Evolutionary conservation across 768 basidiomycete genomes (phyloP).

Genomic region (Chlorophyllum brunneum): DNA sequence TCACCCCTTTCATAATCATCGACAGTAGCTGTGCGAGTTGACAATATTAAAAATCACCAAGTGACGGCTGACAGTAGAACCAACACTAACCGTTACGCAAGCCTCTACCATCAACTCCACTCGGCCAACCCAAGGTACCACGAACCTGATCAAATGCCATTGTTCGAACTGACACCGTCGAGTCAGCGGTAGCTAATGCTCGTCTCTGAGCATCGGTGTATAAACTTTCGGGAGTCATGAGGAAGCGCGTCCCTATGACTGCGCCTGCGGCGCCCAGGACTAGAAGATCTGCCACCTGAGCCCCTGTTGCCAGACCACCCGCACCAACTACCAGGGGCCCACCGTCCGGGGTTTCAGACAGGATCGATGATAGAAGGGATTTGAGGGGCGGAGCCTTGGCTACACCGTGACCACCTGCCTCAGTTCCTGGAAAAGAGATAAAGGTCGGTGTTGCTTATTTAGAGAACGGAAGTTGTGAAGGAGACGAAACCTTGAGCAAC

Average conservation of each 20-base stretch:
- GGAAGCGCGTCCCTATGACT: constrained; percentile 73
- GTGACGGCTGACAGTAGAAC: constrained; percentile 1
- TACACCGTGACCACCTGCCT: constrained; percentile 78
- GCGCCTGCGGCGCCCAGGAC: constrained; percentile 64
- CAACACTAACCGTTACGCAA: constrained; percentile 42
- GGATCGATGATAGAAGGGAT: constrained; percentile 54
- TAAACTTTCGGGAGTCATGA: constrained; percentile 61
- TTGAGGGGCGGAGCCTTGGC: constrained; percentile 53
- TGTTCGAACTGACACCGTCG: constrained; percentile 47
- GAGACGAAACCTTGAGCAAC: constrained; percentile 66
- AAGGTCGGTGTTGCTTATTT: constrained; percentile 5
- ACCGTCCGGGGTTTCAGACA: constrained; percentile 35
- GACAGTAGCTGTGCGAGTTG: constrained; percentile 43
- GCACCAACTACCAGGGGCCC: constrained; percentile 64
- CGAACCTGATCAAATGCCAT: constrained; percentile 62
- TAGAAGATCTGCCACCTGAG: constrained; percentile 62
- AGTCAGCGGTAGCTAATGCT: constrained; percentile 44
- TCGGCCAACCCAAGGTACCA: constrained; percentile 55
- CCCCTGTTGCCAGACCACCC: constrained; percentile 65
- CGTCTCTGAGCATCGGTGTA: constrained; percentile 53
- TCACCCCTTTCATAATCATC: constrained; percentile 51
- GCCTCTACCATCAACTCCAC: constrained; percentile 58
- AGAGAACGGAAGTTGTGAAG: neutral
- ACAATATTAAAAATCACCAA: constrained; percentile 8
- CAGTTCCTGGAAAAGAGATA: constrained; percentile 48